Percentiles rank a stretch among this genome's conserved stretches.
Evolutionary conservation across 352 stramenopile species (phyloP).

Genomic region (Phytophthora pseudosyringae): DNA sequence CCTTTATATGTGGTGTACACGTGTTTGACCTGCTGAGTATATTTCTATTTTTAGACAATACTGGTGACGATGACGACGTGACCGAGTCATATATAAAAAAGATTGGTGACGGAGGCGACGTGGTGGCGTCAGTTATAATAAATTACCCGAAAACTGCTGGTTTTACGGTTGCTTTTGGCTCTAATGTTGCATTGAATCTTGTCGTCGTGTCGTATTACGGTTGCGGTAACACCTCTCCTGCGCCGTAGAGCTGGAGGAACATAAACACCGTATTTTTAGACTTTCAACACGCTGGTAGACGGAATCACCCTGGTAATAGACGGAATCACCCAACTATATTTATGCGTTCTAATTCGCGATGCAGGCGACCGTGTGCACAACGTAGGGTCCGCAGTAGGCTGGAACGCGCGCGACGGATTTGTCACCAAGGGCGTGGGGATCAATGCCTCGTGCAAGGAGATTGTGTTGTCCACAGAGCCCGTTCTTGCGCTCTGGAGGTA

Average conservation of each 20-base stretch:
- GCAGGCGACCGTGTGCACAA: too few species aligned
- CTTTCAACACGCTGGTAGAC: too few species aligned
- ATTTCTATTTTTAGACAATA: slow-evolving; percentile 8
- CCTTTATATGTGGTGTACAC: background rate
- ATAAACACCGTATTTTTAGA: too few species aligned
- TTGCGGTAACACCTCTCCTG: background rate
- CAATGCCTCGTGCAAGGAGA: slow-evolving; percentile 83
- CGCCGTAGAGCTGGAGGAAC: too few species aligned
- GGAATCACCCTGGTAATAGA: too few species aligned
- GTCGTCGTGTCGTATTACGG: slow-evolving; percentile 1
- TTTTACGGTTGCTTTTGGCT: background rate
- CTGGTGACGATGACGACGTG: background rate
- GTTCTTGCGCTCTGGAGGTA: slow-evolving; percentile 86
- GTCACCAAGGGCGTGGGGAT: slow-evolving; percentile 87
- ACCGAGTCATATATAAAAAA: background rate
- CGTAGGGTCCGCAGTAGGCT: slow-evolving; percentile 33
- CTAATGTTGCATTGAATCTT: background rate
- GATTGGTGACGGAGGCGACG: background rate
- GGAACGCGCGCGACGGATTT: slow-evolving; percentile 29
- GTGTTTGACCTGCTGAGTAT: background rate
- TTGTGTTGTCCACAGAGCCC: slow-evolving; percentile 79
- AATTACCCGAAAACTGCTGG: background rate
- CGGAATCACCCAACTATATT: too few species aligned
- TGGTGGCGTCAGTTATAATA: slow-evolving; percentile 1
- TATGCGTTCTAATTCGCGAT: too few species aligned